These are phyloP conservation scores for Pleurotus giganteus DNA, from an alignment of 768 basidiomycete genomes.

Conservation along the genomic window DNA sequence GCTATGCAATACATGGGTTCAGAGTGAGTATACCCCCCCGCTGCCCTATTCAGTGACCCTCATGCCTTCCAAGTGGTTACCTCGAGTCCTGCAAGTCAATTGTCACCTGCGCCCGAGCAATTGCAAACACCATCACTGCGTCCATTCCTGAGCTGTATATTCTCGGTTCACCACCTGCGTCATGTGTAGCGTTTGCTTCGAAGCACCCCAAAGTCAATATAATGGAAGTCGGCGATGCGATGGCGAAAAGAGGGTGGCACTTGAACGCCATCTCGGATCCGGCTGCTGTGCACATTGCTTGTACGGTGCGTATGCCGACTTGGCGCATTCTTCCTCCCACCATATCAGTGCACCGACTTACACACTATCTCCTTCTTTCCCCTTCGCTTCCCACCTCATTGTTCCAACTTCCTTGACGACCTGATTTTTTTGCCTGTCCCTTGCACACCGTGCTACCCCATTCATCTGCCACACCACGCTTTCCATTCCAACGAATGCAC, in stretches of 20 bases:
- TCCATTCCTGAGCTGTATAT: conserved; percentile 84
- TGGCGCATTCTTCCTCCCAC: neutral
- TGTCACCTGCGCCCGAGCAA: conserved; percentile 67
- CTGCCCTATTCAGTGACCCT: conserved; percentile 4
- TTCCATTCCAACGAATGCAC: neutral
- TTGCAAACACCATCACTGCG: conserved; percentile 61
- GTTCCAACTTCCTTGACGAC: neutral
- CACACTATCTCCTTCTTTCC: neutral
- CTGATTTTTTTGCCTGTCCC: neutral
- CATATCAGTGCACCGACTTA: neutral
- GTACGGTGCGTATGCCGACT: conserved; percentile 61
- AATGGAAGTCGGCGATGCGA: conserved; percentile 88
- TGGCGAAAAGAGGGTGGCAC: conserved; percentile 89
- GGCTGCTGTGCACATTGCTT: conserved; percentile 87
- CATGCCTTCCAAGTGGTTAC: conserved; percentile 63
- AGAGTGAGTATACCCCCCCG: conserved; percentile 48
- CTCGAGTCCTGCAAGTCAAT: conserved; percentile 81
- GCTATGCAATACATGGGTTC: conserved; percentile 93
- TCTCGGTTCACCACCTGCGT: conserved; percentile 86
- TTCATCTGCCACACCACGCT: neutral
- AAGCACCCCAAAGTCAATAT: conserved; percentile 62
- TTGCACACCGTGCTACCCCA: neutral
- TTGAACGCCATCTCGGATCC: conserved; percentile 81
- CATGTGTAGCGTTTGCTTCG: conserved; percentile 87
- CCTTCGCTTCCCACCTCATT: neutral